phyloP scores from a whole-genome alignment of 139 green algal genomes.

The Chlamydomonas incerta region DNA sequence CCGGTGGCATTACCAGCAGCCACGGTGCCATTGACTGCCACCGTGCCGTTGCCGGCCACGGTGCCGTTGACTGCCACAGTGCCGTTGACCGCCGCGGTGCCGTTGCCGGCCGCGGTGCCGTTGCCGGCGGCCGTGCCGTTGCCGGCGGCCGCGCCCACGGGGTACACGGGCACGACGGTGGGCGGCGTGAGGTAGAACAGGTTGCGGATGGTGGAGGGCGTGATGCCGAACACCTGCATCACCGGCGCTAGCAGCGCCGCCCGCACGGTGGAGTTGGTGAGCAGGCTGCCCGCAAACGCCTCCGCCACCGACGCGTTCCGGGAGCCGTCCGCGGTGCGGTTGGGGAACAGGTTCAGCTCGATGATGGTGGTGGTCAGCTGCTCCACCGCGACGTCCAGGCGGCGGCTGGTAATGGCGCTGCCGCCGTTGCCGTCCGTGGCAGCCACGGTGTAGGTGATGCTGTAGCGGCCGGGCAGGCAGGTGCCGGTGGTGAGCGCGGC shows the following conservation, averaged over 20 bases:
- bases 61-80: neutral
- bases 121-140: too few relatives aligned
- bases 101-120: neutral
- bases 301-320: neutral
- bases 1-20: too few relatives aligned
- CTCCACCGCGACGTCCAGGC: slow-evolving; percentile 23
- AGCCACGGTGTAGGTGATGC: neutral
- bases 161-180: neutral
- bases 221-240: neutral
- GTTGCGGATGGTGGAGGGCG: neutral
- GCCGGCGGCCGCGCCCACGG: too few relatives aligned
- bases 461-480: slow-evolving; percentile 25
- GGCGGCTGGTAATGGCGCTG: neutral
- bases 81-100: neutral
- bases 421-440: neutral
- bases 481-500: neutral
- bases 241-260: neutral
- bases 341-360: slow-evolving; percentile 5
- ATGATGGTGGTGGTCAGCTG: neutral
- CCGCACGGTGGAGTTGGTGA: neutral
- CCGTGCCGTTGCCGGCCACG: too few relatives aligned
- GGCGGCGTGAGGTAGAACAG: neutral
- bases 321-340: slow-evolving; percentile 10
- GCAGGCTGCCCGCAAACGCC: neutral
- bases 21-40: neutral